Evolutionary conservation across 768 basidiomycete genomes (phyloP).

Genomic region (Agrocybe praecox): DNA sequence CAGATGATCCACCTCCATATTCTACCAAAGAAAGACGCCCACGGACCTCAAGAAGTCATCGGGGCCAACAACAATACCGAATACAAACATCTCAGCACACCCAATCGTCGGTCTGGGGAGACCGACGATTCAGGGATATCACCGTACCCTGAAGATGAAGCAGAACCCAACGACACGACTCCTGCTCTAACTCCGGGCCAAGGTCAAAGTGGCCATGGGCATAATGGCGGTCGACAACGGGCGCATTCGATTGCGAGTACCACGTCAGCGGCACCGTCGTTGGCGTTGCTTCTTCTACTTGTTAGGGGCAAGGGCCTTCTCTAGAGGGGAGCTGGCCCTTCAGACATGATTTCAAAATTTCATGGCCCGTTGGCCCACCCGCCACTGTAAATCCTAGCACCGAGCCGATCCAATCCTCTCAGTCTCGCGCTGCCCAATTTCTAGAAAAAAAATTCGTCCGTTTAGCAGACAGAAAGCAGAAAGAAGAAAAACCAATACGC

Average conservation of each 20-base stretch:
- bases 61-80: constrained; percentile 19
- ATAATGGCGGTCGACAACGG: constrained; percentile 45
- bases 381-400: too few species aligned
- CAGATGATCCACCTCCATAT: constrained; percentile 76
- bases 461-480: too few species aligned
- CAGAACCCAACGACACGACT: constrained; percentile 46
- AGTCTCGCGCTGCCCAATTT: too few species aligned
- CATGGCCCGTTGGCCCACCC: constrained; percentile 64
- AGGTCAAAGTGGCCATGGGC: constrained; percentile 3
- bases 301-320: constrained; percentile 70
- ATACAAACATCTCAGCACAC: constrained; percentile 25
- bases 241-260: constrained; percentile 61
- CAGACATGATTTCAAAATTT: constrained; percentile 71
- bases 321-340: constrained; percentile 73
- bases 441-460: too few species aligned
- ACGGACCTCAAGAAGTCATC: constrained; percentile 30
- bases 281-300: constrained; percentile 77
- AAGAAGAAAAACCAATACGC: too few species aligned
- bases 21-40: constrained; percentile 49
- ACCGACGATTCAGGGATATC: constrained; percentile 32
- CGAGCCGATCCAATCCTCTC: too few species aligned
- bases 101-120: constrained; percentile 33
- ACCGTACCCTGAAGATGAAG: constrained; percentile 28
- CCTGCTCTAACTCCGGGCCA: constrained; percentile 42
- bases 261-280: constrained; percentile 59